Evolutionary conservation across 2,329 filamentous ascomycete genomes (phyloP), one percentile per base, ranked within the genome.

Genomic region (Magnaporthales sp.): DNA sequence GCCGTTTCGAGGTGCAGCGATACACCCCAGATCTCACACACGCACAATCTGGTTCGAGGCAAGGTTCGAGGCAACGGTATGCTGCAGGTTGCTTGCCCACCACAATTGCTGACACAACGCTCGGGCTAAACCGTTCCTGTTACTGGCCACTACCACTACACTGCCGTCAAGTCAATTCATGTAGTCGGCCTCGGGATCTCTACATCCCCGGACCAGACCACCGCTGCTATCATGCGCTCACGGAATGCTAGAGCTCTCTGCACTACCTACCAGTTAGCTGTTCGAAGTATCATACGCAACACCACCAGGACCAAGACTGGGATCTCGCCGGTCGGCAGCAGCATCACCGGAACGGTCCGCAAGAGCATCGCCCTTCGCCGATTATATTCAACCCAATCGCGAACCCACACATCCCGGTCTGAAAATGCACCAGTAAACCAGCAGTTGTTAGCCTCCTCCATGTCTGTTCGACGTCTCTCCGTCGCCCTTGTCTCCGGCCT

Each of bases 401-500:
- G 65, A 70, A 63, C 69, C 75, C 76, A 67, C 75, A 74, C 70
- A 71, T 1, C 56, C 10, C 72, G 67, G 62, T 72, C 72, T 67
- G 75, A 75, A 68, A 71, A 75, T 78, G 76, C 77, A 66, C 31
- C 32, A 32, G 64, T 51, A 19, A 74, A 80, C 69, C 76, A 74
- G 71, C 77, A 79, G 69, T 80, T 85, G 67, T 80, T 90, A 67
- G 84, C 81, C 70, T 88, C 89, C 71, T 91, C 90, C 71, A 93
- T 94, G 91, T 89, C 91, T 77, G 79, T 89, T 74, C 88, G 91
- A 70, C 84, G 88, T 71, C 81, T 91, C 70, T 86, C 86, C 5
- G 81, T 87, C 71, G 89, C 88, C 68, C 77, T 92, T 68, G 83
- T 90, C 67, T 89, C 90, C 69, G 86, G 87, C 74, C 82, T 91